phyloP scores from a whole-genome alignment of 148 eudicot species.

The Persicaria maculosa region DNA sequence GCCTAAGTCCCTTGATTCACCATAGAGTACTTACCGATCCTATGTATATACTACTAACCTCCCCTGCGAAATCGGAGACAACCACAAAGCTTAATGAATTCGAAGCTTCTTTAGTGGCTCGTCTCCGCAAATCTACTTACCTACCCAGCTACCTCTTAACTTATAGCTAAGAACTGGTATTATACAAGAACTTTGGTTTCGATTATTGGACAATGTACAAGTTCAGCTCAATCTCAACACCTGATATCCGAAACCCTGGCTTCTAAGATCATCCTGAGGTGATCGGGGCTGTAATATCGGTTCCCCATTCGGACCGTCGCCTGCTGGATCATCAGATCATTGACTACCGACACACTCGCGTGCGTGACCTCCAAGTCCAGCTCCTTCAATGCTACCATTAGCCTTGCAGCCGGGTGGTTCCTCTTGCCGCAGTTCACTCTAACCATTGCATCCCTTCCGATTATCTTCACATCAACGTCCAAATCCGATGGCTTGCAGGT shows the following conservation, averaged over 20 bases:
- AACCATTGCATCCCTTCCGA: constrained; percentile 87
- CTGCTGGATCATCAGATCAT: constrained; percentile 93
- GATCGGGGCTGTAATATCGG: constrained; percentile 63
- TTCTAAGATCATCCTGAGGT: constrained; percentile 47
- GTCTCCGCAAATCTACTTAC: not conserved
- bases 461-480: constrained; percentile 76
- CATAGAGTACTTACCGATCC: not conserved
- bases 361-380: constrained; percentile 69
- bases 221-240: constrained; percentile 8
- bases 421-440: constrained; percentile 57
- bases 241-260: constrained; percentile 41
- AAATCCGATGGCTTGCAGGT: constrained; percentile 26
- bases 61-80: not conserved
- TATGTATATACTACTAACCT: not conserved
- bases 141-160: not conserved
- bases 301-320: constrained; percentile 71
- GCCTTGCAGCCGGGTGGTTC: constrained; percentile 80
- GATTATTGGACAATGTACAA: not conserved
- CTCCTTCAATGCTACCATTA: constrained; percentile 74
- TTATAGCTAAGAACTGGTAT: not conserved
- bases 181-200: not conserved
- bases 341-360: constrained; percentile 79
- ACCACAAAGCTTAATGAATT: constrained; percentile 3
- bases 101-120: not conserved
- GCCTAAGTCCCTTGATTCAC: not conserved